phyloP scores from a whole-genome alignment of 495 filamentous ascomycete species.

The Alectoria sarmentosa region DNA sequence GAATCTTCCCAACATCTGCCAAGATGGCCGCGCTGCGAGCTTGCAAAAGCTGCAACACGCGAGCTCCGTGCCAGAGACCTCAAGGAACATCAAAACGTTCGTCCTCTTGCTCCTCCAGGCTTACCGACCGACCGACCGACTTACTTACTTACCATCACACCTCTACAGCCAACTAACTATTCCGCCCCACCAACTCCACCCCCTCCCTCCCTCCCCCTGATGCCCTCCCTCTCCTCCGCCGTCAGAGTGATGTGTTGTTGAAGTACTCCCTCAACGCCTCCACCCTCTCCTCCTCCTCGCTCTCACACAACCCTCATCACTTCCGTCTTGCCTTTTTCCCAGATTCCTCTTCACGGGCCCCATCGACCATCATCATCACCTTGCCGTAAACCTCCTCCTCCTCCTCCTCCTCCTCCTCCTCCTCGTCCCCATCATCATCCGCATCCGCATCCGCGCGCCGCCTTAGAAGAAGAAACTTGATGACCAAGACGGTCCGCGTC shows the following conservation, averaged over 20 bases:
- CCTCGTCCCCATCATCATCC: conserved; percentile 22
- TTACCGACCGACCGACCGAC: too few relatives aligned
- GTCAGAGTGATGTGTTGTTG: conserved; percentile 41
- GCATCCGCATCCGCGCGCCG: too few relatives aligned
- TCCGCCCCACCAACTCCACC: not conserved
- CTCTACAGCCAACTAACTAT: not conserved
- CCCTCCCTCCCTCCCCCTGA: conserved; percentile 37
- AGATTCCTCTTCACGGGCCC: conserved; percentile 50
- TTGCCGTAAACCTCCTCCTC: conserved; percentile 37
- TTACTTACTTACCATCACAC: too few relatives aligned
- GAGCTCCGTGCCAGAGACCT: too few relatives aligned
- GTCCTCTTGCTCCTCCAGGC: too few relatives aligned
- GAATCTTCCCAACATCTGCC: too few relatives aligned
- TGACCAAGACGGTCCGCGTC: conserved; percentile 42
- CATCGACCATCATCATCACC: conserved; percentile 52
- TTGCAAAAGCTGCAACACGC: too few relatives aligned
- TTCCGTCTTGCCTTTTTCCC: conserved; percentile 47
- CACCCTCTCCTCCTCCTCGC: conserved; percentile 46
- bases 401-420: not conserved
- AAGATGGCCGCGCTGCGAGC: too few relatives aligned
- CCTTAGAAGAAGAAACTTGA: too few relatives aligned
- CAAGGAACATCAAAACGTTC: too few relatives aligned
- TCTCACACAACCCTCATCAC: conserved; percentile 42
- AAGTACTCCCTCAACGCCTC: conserved; percentile 42
- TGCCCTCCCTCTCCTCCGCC: conserved; percentile 38